A percentile compares a stretch with the other conserved stretches of the same genome.
Evolutionary conservation across 2,329 filamentous ascomycete genomes (phyloP).

Genomic region (Cladophialophora bantiana): DNA sequence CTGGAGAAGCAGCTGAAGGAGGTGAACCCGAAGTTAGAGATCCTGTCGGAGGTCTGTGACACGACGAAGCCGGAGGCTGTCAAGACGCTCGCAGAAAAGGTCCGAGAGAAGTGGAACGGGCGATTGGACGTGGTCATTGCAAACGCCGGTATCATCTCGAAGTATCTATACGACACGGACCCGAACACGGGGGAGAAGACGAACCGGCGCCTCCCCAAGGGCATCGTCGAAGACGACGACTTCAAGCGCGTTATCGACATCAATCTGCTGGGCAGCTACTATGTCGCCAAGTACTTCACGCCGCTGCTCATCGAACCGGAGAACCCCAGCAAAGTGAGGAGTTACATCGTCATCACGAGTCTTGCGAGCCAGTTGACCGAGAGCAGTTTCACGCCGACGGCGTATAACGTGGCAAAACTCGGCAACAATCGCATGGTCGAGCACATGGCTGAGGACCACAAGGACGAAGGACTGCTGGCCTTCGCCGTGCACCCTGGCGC

Average conservation of each 20-base stretch:
- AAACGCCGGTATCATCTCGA: conserved; percentile 44
- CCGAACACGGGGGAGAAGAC: conserved; percentile 31
- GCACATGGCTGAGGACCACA: conserved; percentile 31
- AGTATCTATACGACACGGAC: conserved; percentile 34
- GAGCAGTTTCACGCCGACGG: conserved; percentile 25
- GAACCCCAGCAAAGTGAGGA: conserved; percentile 22
- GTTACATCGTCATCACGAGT: conserved; percentile 30
- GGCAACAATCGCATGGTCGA: conserved; percentile 33
- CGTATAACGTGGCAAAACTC: conserved; percentile 34
- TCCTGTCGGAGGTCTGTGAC: conserved; percentile 36
- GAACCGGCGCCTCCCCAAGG: conserved; percentile 25
- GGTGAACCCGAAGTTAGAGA: conserved; percentile 44
- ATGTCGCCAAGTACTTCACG: conserved; percentile 36
- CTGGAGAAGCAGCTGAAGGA: conserved; percentile 41
- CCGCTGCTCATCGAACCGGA: conserved; percentile 24
- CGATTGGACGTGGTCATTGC: conserved; percentile 47
- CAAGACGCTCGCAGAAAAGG: conserved; percentile 41
- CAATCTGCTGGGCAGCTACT: conserved; percentile 33
- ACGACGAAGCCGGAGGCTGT: conserved; percentile 42
- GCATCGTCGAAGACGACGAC: conserved; percentile 36
- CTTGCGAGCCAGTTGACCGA: conserved; percentile 24
- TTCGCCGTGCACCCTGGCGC: conserved; percentile 35
- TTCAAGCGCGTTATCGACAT: conserved; percentile 31
- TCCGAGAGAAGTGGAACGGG: conserved; percentile 43
- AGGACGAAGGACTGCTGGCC: conserved; percentile 22